A percentile compares a stretch with the other conserved stretches of the same genome.
Conservation (phyloP, 2,329 filamentous ascomycete genomes). For the Penicillium sp. region DNA sequence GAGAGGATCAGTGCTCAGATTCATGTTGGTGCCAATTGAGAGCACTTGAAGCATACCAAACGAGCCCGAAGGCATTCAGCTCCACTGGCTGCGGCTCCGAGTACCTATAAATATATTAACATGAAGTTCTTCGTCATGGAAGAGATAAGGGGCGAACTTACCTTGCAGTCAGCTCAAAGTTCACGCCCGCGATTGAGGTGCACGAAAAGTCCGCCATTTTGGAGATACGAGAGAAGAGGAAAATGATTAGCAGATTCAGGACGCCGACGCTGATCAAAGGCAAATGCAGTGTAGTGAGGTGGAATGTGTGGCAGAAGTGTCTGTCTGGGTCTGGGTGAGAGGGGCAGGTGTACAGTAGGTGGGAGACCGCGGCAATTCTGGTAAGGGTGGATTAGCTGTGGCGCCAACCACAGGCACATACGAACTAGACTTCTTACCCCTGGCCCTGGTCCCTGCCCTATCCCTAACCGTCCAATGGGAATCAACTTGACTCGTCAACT, state of each 20-base stretch:
- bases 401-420: neutral
- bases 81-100: neutral
- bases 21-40: neutral
- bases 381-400: neutral
- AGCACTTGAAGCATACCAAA: neutral
- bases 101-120: neutral
- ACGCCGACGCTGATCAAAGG: neutral
- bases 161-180: neutral
- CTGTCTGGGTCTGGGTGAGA: neutral
- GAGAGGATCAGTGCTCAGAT: neutral
- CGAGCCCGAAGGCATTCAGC: neutral
- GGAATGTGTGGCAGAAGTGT: neutral
- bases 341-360: neutral
- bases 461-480: neutral
- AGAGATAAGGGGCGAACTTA: neutral
- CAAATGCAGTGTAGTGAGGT: neutral
- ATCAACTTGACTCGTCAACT: neutral
- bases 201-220: neutral
- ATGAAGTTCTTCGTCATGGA: neutral
- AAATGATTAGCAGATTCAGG: neutral
- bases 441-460: neutral
- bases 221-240: neutral
- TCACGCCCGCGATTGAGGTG: neutral
- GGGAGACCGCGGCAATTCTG: neutral
- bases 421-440: neutral